Conservation (phyloP, 192 early-diverging fungal species). For the Coemansia sp. region DNA sequence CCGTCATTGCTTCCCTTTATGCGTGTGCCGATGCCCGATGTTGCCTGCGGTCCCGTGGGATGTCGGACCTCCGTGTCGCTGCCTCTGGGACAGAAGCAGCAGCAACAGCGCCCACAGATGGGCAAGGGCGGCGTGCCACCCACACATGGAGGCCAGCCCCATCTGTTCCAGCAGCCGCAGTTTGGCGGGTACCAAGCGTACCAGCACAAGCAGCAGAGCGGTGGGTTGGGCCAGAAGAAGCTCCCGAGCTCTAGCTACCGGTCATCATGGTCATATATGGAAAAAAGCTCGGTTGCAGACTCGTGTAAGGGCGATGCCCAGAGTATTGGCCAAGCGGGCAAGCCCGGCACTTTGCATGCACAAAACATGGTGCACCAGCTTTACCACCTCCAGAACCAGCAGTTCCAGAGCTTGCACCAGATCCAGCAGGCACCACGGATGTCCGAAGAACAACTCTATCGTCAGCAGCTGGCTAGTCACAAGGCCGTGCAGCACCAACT, state of each 20-base stretch:
- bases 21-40: background rate
- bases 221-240: constrained; percentile 4
- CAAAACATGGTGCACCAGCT: constrained; percentile 37
- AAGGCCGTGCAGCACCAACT: constrained; percentile 1
- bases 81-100: constrained; percentile 1
- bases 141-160: constrained; percentile 1
- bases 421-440: constrained; percentile 19
- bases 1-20: background rate
- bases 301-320: constrained; percentile 22
- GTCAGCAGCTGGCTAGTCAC: background rate
- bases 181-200: constrained; percentile 1
- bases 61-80: background rate
- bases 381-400: constrained; percentile 44
- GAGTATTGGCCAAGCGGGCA: constrained; percentile 19
- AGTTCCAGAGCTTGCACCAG: constrained; percentile 35
- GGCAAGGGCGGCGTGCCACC: background rate
- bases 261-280: constrained; percentile 45
- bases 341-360: constrained; percentile 4
- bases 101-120: background rate
- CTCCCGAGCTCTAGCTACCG: constrained; percentile 15
- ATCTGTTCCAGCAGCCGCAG: constrained; percentile 1
- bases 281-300: constrained; percentile 33
- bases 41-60: background rate
- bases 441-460: constrained; percentile 14
- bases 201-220: constrained; percentile 2